Percentiles rank a stretch among this genome's conserved stretches.
phyloP scores from a whole-genome alignment of 352 stramenopile species.

The Globisporangium apiculatum region DNA sequence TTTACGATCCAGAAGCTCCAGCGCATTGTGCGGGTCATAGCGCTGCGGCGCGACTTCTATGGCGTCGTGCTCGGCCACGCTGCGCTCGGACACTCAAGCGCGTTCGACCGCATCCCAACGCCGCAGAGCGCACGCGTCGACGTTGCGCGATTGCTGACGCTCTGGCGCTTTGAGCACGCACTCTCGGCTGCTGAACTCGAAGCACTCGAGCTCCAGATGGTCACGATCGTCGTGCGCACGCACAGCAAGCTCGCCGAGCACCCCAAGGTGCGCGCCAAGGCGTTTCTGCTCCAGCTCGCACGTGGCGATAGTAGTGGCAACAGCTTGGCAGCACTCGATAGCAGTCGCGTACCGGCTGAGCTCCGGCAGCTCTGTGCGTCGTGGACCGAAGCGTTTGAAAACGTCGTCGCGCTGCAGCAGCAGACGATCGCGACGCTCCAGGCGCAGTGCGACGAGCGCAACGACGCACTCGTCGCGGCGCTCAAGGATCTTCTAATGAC shows the following conservation, averaged over 20 bases:
- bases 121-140: constrained; percentile 33
- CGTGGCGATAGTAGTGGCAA: constrained; percentile 15
- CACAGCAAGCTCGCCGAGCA: constrained; percentile 47
- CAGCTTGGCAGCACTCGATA: constrained; percentile 7
- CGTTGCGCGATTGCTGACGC: constrained; percentile 26
- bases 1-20: constrained; percentile 67
- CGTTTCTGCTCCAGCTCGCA: constrained; percentile 57
- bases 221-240: constrained; percentile 56
- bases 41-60: constrained; percentile 56
- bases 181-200: constrained; percentile 23
- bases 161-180: constrained; percentile 45
- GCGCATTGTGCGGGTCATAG: constrained; percentile 35
- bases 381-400: constrained; percentile 74
- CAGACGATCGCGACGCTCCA: constrained; percentile 60
- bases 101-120: constrained; percentile 52
- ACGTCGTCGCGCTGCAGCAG: constrained; percentile 70
- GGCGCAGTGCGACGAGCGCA: constrained; percentile 42
- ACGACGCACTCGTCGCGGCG: constrained; percentile 31
- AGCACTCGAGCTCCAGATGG: constrained; percentile 47
- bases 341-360: constrained; percentile 16
- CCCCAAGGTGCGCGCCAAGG: constrained; percentile 56
- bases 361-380: constrained; percentile 23
- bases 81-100: background rate
- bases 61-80: constrained; percentile 19
- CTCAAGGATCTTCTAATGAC: constrained; percentile 49